Evolutionary conservation across 2,329 filamentous ascomycete genomes (phyloP), one percentile per base, ranked within the genome.

Genomic region (Aspergillus carbonarius): DNA sequence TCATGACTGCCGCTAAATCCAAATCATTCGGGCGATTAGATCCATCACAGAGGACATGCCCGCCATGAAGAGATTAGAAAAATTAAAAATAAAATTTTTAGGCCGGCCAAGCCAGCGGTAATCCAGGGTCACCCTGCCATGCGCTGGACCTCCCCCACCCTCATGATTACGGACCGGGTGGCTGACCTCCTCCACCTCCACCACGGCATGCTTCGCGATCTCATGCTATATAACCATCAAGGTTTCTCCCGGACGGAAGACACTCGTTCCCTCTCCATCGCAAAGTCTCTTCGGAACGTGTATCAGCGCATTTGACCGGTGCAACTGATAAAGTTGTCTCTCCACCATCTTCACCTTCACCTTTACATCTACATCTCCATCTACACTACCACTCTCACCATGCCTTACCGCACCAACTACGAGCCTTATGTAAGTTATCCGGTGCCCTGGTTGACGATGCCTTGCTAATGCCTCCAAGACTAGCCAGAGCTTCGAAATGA

Each of bases 351-450:
- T 40, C 23, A 18, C 27, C 44, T 27, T 18, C 30, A 10, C 50
- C 55, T 40, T 37, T 50, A 30, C 42, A n/a, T 20, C 13, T 18
- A 49, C 34, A 51, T 23, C 13, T 20, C 39, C 18, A 34, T 46
- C 53, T 25, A 25, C 37, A 54, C n/a, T 47, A 32, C 44, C 44
- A 42, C n/a, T 30, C 12, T 20, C 61, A 72, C 42, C 42, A 76
- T 74, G 71, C 65, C 64, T 46, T 76, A 76, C 70, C 75, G 73
- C 52, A 71, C 68, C 63, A 76, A 76, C 68, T 76, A 74, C 57
- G 72, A 76, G 59, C 68, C 73, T 51, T 74, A 75, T 54, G 74
- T 75, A 63, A 64, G 73, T 72, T 37, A 18, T 30, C 25, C 37
- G 49, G 15, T 12, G 4, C 17, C 20, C n/a, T 63, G 30, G 58